Evolutionary conservation across 1,139 yeast species (phyloP), one percentile per base, ranked within the genome.

Genomic region (Ogataea hybrid): DNA sequence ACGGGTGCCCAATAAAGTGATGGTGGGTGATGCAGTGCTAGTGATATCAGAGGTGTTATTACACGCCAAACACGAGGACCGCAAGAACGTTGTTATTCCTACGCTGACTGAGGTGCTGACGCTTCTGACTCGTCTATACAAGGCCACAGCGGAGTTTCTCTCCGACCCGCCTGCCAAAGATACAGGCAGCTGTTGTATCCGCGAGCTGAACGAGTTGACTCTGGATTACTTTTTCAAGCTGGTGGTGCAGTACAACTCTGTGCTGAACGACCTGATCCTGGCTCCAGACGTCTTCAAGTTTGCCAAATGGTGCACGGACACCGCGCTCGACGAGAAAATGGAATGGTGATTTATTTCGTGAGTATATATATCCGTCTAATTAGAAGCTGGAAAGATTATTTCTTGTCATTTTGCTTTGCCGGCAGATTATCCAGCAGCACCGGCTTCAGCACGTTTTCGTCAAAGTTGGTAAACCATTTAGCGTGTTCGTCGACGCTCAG

Each of bases 361-460:
- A 31, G 14, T 14, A 37, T 30, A 37, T 16, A 35, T 35, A 20
- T 32, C 17, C 28, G 15, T 27, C 32, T 18, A 37, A 27, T 25
- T 30, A 35, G 16, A 18, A 28, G 25, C 18, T 18, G 15, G 11
- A 10, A 6, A 18, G n/a, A 21, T 27, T 37, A 42, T 25, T 38
- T 32, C 25, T 41, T 46, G 23, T 46, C 49, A 22, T 22, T 34
- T 9, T 45, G 41, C 33, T 32, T 37, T 11, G 50, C 32, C 2
- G 61, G 62, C 22, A 55, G 32, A 32, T 67, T 72, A 56, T 92
- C 98, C 49, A 92, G 73, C 45, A 92, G 73, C 0, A 92, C 97
- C 0, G 99, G 99, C 62, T 92, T 94, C 53, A 92, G 73, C n/a
- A 92, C 94, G 59, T 88, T 86, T 54, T 92, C 96, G 61, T 92